Base-by-base conservation (phyloP, 352 stramenopile species). In the Globisporangium cylindrosporum region DNA sequence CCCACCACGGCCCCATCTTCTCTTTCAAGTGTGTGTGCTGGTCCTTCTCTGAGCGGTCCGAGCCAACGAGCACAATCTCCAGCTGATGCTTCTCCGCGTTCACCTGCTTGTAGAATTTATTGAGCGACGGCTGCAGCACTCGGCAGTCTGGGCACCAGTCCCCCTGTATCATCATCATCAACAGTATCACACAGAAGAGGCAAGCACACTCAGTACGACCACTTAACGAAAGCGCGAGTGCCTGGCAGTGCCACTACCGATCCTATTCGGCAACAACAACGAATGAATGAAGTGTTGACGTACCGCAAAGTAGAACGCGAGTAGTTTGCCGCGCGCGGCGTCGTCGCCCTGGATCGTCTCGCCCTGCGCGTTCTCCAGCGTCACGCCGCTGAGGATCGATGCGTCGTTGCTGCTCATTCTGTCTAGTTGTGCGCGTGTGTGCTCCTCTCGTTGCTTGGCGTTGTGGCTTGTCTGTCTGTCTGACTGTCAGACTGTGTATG, bases 91-190 rank as follows among this genome's bases (percentile, higher is more conserved):
- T 73, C 12, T 83, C 59, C 18, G 66, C 77, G 61, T 87, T 79
- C 48, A 80, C 76, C 6, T 78, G 61, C 59, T 77, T 62, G 73
- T 93, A 93, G 67, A 94, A 94, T 4, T 59, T 70, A 68, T 94
- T 96, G 36, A 96, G 74, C 60, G 73, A 62, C 34, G 88, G 88
- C 68, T 92, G 85, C 70, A 96, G 91, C 36, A 60, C 69, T 66
- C 86, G 85, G 76, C 88, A 96, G 73, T 94, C 82, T 5, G 86
- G 85, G 62, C 88, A 96, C 88, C 88, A 94, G 60, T 94, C 85
- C 0, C 85, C 86, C 83, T 93, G 49, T 66, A 67, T 9, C n/a
- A 38, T 24, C 20, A 24, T 25, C 20, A 32, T 24, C 27, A 24
- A 6, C 34, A 41, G 3, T 15, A 49, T 20, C 41, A 49, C 41